Base-by-base conservation (phyloP, 768 basidiomycete genomes). In the Sporobolomyces phaffii region DNA sequence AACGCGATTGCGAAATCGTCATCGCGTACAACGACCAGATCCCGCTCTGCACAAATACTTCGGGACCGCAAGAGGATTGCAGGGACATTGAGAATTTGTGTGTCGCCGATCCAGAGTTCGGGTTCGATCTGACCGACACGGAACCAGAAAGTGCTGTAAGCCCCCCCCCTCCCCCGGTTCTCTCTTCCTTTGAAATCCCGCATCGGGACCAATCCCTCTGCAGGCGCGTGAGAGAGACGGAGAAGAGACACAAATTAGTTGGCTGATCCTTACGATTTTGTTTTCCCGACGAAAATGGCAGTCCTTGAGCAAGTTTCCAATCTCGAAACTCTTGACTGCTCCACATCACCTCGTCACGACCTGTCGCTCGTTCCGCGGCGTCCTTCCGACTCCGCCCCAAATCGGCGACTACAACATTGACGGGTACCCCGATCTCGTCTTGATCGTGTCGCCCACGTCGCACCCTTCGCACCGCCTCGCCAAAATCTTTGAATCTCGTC, bases 21-120 rank as follows among this genome's bases (percentile, higher is more conserved):
- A 87, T 98, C 62, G 93, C 86, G 6, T 97, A 90, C 79, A 99
- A 98, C 77, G 82, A 86, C 69, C 96, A 99, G 76, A 83, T 91
- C 31, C 85, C 86, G 0, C 82, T 94, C 0, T 99, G 96, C 76
- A 83, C 2, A 82, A 82, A 0, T 76, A 84, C 2, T 15, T 45
- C 20, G 34, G 1, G 48, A 33, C 38, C 51, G 36, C 54, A 29
- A 43, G 84, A 70, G 83, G 82, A 22, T 78, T 97, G 93, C 74
- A 81, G 93, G 60, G 82, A 83, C 5, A 90, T 88, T 10, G 84
- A 87, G 22, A 81, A 86, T n/a, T 83, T 98, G 0, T 98, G 96
- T 73, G 81, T 82, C 2, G 83, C 86, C 5, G 94, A 99, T 77
- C 81, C 85, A 0, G 80, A 85, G 60, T 98, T 96, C 78, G 81